A percentile compares a stretch with the other conserved stretches of the same genome.
phyloP scores from a whole-genome alignment of 148 eudicot species.

The Silene uniflora region DNA sequence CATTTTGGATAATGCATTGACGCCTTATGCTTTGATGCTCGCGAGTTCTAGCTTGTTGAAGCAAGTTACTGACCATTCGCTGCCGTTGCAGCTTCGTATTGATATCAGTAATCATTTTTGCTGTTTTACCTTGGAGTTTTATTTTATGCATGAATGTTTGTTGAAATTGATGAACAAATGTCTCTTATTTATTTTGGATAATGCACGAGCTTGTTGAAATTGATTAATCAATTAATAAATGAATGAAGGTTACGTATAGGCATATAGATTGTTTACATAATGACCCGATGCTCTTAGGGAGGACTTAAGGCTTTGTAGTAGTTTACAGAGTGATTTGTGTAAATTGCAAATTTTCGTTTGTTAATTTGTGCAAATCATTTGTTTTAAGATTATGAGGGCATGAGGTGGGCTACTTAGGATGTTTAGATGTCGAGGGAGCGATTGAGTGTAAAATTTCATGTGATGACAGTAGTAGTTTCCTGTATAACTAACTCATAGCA shows the following conservation, averaged over 20 bases:
- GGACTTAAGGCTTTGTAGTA: neutral
- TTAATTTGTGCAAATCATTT: too few relatives aligned
- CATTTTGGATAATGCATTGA: slow-evolving; percentile 79
- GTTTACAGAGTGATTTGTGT: neutral
- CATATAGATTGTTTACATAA: neutral
- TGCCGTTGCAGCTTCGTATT: slow-evolving; percentile 80
- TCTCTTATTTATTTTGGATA: neutral
- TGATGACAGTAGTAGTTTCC: neutral
- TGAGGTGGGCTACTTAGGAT: neutral
- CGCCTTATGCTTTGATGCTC: slow-evolving; percentile 89
- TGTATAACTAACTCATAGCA: neutral
- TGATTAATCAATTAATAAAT: too few relatives aligned
- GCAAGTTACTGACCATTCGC: slow-evolving; percentile 86
- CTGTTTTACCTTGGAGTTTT: neutral
- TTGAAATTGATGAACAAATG: too few relatives aligned
- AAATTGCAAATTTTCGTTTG: too few relatives aligned
- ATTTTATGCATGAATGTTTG: neutral
- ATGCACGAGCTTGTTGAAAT: too few relatives aligned
- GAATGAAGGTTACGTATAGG: too few relatives aligned
- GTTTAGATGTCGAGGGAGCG: neutral
- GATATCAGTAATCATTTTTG: slow-evolving; percentile 68
- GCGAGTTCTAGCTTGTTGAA: slow-evolving; percentile 93
- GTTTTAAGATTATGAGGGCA: neutral
- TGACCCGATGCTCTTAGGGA: slow-evolving; percentile 1
- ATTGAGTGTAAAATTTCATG: neutral